These are phyloP conservation scores for Sugiyamaella floridensis DNA, from an alignment of 805 yeast genomes.

Conservation along the genomic window DNA sequence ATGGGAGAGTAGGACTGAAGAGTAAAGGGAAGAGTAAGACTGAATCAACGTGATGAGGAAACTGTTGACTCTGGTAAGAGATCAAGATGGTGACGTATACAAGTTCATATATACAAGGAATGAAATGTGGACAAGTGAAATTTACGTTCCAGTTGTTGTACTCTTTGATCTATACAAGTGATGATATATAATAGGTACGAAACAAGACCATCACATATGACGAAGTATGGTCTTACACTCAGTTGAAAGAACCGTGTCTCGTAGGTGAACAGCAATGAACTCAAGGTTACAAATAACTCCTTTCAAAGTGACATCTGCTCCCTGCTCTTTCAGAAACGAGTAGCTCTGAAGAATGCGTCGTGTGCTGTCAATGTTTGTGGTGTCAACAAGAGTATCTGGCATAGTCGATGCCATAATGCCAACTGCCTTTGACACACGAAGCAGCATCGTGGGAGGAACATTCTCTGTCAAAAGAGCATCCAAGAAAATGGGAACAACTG, in stretches of 20 bases:
- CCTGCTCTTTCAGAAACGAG: neutral
- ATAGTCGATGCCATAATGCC: neutral
- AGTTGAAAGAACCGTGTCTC: neutral
- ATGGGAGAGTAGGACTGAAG: too few relatives aligned
- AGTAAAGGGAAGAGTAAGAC: too few relatives aligned
- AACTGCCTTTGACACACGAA: neutral
- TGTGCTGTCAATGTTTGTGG: neutral
- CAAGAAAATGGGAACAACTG: neutral
- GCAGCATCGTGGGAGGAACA: neutral
- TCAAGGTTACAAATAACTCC: neutral
- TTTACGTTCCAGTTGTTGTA: too few relatives aligned
- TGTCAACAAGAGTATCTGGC: neutral
- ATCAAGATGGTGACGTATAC: too few relatives aligned
- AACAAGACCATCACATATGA: neutral
- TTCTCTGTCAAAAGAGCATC: neutral
- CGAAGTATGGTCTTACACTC: neutral
- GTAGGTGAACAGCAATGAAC: neutral
- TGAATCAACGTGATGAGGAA: too few relatives aligned
- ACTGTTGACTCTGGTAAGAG: too few relatives aligned
- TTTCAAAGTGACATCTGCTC: neutral
- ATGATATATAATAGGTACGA: too few relatives aligned
- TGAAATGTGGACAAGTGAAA: too few relatives aligned
- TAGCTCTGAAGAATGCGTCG: neutral
- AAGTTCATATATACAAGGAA: too few relatives aligned
- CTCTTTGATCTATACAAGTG: too few relatives aligned